Evolutionary conservation across 257 asterid species (phyloP), one percentile per base, ranked within the genome.

Genomic region (Rubia yunnanensis): DNA sequence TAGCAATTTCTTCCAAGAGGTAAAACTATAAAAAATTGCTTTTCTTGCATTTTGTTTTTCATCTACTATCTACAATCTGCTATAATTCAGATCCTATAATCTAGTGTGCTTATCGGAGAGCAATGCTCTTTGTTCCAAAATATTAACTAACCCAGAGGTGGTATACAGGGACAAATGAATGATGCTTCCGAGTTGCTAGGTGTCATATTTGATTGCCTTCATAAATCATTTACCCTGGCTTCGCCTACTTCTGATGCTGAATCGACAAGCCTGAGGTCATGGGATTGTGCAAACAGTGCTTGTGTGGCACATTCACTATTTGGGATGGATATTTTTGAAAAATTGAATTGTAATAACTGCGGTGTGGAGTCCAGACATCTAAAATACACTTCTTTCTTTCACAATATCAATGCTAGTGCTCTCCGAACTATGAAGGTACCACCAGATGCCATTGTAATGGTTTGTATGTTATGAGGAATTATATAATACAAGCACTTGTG

Each of bases 141-240:
- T 70, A 49, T 30, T 68, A 41, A n/a, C 62, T 71, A 41, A 74
- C 32, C 5, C 36, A 46, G 65, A 20, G 50, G 71, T 69, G 64
- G 72, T 57, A 50, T 81, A 78, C 97, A 92, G 99, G 97, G 95
- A 79, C 95, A 92, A 79, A 92, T 89, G 99, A 89, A 90, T 73
- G 99, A 92, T 79, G 99, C 99, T 70, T 89, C 97, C 69, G 99
- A 92, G 81, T 97, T 90, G 76, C 74, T 92, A 69, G 92, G 84
- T 23, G 96, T 86, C 71, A 79, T 92, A 75, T 92, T 92, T 84
- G 79, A 83, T 65, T 92, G 97, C 82, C 94, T 92, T 58, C 97
- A 92, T 72, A 82, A 64, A 66, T 86, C 97, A 64, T 89, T 88
- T 72, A 78, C 89, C 52, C 74, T 80, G 71, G 75, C 72, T 59